Percentiles rank a stretch among this genome's conserved stretches.
Evolutionary conservation across 495 filamentous ascomycete species (phyloP).

Genomic region (Trichoderma parareesei): DNA sequence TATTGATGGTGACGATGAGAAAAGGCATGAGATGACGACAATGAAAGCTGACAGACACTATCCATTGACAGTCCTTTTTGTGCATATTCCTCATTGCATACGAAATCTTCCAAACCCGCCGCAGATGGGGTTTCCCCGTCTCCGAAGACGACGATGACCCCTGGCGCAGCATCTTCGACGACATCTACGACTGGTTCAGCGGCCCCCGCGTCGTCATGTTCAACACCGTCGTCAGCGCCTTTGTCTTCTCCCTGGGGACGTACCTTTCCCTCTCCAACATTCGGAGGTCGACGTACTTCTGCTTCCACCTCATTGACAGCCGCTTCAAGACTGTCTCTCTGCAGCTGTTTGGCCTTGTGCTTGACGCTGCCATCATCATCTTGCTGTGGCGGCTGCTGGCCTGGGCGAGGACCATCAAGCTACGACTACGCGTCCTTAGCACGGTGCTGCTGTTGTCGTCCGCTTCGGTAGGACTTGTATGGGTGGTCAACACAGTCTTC

Average conservation of each 20-base stretch:
- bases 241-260: conserved; percentile 29
- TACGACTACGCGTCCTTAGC: conserved; percentile 25
- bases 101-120: conserved; percentile 26
- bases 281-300: conserved; percentile 34
- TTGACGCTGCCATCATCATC: conserved; percentile 32
- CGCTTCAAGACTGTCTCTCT: conserved; percentile 20
- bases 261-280: conserved; percentile 32
- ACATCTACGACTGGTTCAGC: conserved; percentile 27
- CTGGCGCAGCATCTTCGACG: conserved; percentile 29
- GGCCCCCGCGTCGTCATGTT: conserved; percentile 18
- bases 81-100: conserved; percentile 29
- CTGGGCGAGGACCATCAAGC: conserved; percentile 36
- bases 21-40: too few species aligned
- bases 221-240: conserved; percentile 19
- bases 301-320: conserved; percentile 27
- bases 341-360: conserved; percentile 32
- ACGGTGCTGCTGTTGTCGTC: conserved; percentile 19
- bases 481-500: conserved; percentile 19
- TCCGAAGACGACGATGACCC: conserved; percentile 29
- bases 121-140: conserved; percentile 20
- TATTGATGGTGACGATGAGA: not conserved
- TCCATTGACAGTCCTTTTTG: conserved; percentile 29
- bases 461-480: conserved; percentile 18
- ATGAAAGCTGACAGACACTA: not conserved
- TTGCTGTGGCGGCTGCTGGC: conserved; percentile 38